Base-by-base conservation (phyloP, 2,329 filamentous ascomycete species). In the Aquanectria penicillioides region DNA sequence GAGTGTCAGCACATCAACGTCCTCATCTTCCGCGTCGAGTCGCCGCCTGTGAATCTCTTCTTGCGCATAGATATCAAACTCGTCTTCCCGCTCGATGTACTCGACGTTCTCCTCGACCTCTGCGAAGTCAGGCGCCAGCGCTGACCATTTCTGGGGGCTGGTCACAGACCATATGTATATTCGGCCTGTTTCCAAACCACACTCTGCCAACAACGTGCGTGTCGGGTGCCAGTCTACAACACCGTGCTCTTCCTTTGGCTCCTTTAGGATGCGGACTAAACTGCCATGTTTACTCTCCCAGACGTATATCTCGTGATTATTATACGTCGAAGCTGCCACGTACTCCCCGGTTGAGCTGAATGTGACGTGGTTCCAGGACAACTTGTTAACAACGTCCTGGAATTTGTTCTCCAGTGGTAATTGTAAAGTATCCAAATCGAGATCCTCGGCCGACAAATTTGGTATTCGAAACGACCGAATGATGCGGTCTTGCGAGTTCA, bases 91-190 rank as follows among this genome's bases (percentile, higher is more conserved):
- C 75, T 99, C 95, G 36, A 96, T 87, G 73, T 99, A 99, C 74
- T 98, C 93, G 18, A 97, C 93, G 68, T 99, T 99, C 77, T 99
- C 95, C 77, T 99, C 95, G 12, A 99, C 93, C 76, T 99, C 95
- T 34, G 89, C 91, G 75, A 99, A 99, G 76, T 99, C 96, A 0
- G 95, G 95, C 6, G 96, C 96, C 25, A 99, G 84, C 2, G 95
- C 94, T 13, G 94, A 97, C 96, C 95, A 99, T 69, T 95, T 91
- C 73, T 99, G 96, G 9, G 95, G 94, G 52, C 92, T 95, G 34
- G 94, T 89, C 53, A 97, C 95, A 5, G 93, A 94, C 95, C 95
- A 99, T 28, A 97, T 91, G 78, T 97, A 97, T 72, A 99, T 92
- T 52, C 92, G 88, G 6, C 95, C 95, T 0, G 92, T 94, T 76